Evolutionary conservation across 257 asterid species (phyloP).

Genomic region (Jasminum sambac): DNA sequence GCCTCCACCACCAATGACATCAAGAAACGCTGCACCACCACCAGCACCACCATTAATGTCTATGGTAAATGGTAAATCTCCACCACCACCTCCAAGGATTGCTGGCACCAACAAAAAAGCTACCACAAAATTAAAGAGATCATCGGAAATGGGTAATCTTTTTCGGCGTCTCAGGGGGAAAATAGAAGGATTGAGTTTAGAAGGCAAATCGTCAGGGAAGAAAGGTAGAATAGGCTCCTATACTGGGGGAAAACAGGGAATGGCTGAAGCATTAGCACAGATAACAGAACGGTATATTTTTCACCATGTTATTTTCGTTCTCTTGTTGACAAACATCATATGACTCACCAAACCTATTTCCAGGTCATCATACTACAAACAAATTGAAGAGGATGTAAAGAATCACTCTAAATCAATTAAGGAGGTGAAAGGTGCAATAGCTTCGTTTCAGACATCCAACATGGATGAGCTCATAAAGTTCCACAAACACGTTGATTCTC

Average conservation of each 20-base stretch:
- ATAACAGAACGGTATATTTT: slow-evolving; percentile 72
- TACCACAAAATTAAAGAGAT: slow-evolving; percentile 70
- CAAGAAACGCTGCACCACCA: slow-evolving; percentile 26
- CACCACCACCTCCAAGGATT: slow-evolving; percentile 75
- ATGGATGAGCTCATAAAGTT: slow-evolving; percentile 68
- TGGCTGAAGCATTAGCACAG: slow-evolving; percentile 98
- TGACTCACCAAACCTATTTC: neutral
- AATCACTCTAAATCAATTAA: slow-evolving; percentile 43
- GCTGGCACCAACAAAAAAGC: slow-evolving; percentile 47
- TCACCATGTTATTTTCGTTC: neutral
- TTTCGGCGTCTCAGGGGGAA: slow-evolving; percentile 77
- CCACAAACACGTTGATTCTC: slow-evolving; percentile 65
- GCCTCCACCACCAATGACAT: slow-evolving; percentile 31
- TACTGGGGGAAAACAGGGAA: slow-evolving; percentile 71
- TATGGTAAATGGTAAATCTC: slow-evolving; percentile 33
- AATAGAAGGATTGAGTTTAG: slow-evolving; percentile 68
- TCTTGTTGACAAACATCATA: neutral
- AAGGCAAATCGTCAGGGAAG: slow-evolving; percentile 50
- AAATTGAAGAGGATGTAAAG: slow-evolving; percentile 80
- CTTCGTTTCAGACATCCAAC: slow-evolving; percentile 62
- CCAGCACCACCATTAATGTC: slow-evolving; percentile 15
- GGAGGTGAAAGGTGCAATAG: slow-evolving; percentile 51
- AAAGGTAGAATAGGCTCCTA: slow-evolving; percentile 51
- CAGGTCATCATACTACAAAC: slow-evolving; percentile 86
- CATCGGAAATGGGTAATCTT: slow-evolving; percentile 79